Evolutionary conservation across 2,329 filamentous ascomycete species (phyloP), one percentile per base, ranked within the genome.

Genomic region (Colletotrichum orbiculare): DNA sequence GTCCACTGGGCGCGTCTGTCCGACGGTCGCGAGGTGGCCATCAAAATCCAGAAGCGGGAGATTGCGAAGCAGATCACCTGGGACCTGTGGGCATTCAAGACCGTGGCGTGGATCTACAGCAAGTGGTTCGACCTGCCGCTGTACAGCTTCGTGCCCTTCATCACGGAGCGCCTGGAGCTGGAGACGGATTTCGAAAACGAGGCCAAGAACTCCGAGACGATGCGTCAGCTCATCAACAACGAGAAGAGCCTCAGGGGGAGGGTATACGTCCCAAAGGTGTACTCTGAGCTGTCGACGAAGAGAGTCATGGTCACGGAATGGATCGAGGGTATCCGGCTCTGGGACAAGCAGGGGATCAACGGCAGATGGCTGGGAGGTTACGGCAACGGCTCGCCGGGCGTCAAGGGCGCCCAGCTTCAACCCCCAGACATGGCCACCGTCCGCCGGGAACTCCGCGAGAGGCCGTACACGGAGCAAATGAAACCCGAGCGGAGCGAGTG

Each of bases 131-230:
- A 97, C 72, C 85, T 99, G n/a, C 96, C 96, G 2, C 85, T 98
- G 34, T 96, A 97, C 76, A 92, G 88, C 56, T 82, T 98, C 12
- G 93, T 98, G 1, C 96, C 95, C 0, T 98, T 96, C 76, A 94
- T 98, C 72, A 92, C 90, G 47, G 95, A 98, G 77, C 89, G 96
- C n/a, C 82, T 99, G 13, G 88, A 91, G 80, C 85, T 97, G 3
- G 96, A 99, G 79, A 97, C 95, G 33, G 95, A 99, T 75, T 99
- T 99, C 71, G 82, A 91, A 69, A 95, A 96, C 72, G 96, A 99
- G 79, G 94, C 95, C 6, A 83, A 89, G 70, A 99, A 99, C 75
- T 91, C 92, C 1, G 90, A 94, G 74, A 87, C 87, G 66, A 97
- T 98, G 94, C 87, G 91, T 38, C 76, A 84, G 15, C 85, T 97